Evolutionary conservation across 768 basidiomycete species (phyloP), one percentile per base, ranked within the genome.

Genomic region (Piloderma croceum): DNA sequence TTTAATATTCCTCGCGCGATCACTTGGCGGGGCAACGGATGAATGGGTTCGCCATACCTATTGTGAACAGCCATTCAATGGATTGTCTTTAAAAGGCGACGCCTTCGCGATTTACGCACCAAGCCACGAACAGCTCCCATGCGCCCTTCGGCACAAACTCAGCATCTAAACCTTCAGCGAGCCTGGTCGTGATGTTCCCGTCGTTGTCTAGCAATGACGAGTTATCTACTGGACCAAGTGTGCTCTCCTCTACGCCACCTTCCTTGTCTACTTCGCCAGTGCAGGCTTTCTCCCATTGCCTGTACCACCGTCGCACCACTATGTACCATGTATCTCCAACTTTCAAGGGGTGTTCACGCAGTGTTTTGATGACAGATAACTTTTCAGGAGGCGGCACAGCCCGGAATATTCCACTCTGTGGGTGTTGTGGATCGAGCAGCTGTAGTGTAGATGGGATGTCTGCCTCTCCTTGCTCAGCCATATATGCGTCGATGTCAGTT

Each of bases 321-420:
- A 93, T 63, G 62, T 77, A 90, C 90, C 90, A 92, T 7, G 70
- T 79, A 37, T 90, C 78, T 33, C 84, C 84, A 6, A 70, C 62
- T 22, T 69, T 63, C 72, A 90, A 77, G 31, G 67, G 62, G 33
- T 52, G 58, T 29, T 51, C 53, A 50, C 74, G 73, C 11, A 68
- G 68, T 5, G 62, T 57, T 17, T 74, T 59, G 51, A 89, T 70
- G 36, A 68, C 56, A 5, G 64, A 42, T n/a, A 78, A 43, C 56
- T 78, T 85, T 36, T 77, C 68, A 4, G 50, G 51, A 2, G 65
- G 65, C 15, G 65, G 50, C 45, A 69, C 46, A 34, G 60, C 50
- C 31, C 48, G 34, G 52, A 50, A 47, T 48, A 51, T 21, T 48
- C 50, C 42, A 29, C 49, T 36, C 24, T 59, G 39, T 56, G 54